Evolutionary conservation across 2,329 filamentous ascomycete species (phyloP), one percentile per base, ranked within the genome.

Genomic region (Hymenoscyphus albidus): DNA sequence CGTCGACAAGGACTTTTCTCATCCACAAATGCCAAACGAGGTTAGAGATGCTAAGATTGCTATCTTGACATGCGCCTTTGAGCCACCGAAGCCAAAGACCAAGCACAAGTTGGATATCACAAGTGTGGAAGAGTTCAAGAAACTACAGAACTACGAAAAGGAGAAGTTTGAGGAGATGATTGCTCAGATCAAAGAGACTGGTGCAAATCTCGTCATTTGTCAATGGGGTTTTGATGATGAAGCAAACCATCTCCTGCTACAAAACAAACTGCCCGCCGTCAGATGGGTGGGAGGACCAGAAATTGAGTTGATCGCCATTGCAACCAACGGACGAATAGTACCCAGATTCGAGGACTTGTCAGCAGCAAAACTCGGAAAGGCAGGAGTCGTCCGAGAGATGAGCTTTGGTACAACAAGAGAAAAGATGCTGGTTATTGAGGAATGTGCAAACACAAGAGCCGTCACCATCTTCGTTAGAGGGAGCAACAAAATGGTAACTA

Each of bases 171-270:
- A 92, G 65, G 94, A 98, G 81, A 99, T 99, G 95, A 97, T 99
- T 73, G 85, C 96, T 76, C 91, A 97, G 80, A 95, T 99, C 82
- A 99, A 99, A 82, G 91, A 91, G 74, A 96, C 94, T 0, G 95
- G 95, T 67, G 95, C 95, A 70, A 99, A 99, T 81, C 85, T 99
- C 67, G 95, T 93, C 69, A 97, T 99, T 75, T 99, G 95, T 80
- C 96, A 99, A 78, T 99, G 96, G 95, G 95, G 95, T 71, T 99
- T 99, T 76, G 95, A 99, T 76, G 95, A 99, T 75, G 95, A 99
- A 81, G 95, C 95, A 68, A 99, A 99, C 82, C 95, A 99, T 79
- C 81, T 99, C 66, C 85, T 99, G 42, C 88, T 99, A 67, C 96
- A 97, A 81, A 98, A 98, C 83, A 84, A 95, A 75, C 86, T 99